Evolutionary conservation across 2,329 filamentous ascomycete genomes (phyloP), one percentile per base, ranked within the genome.

Genomic region (Alternaria panax): DNA sequence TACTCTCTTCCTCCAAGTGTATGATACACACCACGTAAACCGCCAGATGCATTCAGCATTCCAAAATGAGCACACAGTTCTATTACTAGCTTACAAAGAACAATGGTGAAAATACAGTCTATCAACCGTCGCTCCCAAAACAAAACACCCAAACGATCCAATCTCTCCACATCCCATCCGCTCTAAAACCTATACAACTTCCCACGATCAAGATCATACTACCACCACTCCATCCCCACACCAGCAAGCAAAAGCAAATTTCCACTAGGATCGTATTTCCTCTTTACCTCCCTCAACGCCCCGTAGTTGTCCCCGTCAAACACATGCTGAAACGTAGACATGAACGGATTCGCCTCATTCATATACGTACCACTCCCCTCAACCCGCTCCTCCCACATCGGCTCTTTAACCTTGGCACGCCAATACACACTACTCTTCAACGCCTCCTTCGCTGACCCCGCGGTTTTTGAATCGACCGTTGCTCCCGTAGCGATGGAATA

Each of bases 401-500:
- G 48, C 47, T 73, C 69, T 14, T 66, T 65, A 2, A 50, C 51
- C 7, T 68, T 62, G 1, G 30, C 30, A 34, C 66, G 46, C 64
- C 65, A 72, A 2, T 11, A 24, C 1, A 42, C 24, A 0, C 28
- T 42, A 1, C 25, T 25, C 5, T 28, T 7, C 7, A 54, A 16
- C n/a, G 40, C 52, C 4, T 32, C 12, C 16, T 54, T 46, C 2
- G 52, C 41, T 22, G 18, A 14, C 1, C 42, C 42, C 1, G 25
- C 42, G 1, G 25, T 16, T 1, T 7, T 11, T 0, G 42, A 46
- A 6, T 59, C 20, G 3, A 55, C 5, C 43, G 59, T 14, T 12
- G 65, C 72, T 0, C 74, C 71, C 4, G 63, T 72, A 2, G 69
- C 57, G 48, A 75, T 71, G 14, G 72, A 57, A 36, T 77, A 75